Base-by-base conservation (phyloP, 2,329 filamentous ascomycete genomes). In the Onygenales sp. region DNA sequence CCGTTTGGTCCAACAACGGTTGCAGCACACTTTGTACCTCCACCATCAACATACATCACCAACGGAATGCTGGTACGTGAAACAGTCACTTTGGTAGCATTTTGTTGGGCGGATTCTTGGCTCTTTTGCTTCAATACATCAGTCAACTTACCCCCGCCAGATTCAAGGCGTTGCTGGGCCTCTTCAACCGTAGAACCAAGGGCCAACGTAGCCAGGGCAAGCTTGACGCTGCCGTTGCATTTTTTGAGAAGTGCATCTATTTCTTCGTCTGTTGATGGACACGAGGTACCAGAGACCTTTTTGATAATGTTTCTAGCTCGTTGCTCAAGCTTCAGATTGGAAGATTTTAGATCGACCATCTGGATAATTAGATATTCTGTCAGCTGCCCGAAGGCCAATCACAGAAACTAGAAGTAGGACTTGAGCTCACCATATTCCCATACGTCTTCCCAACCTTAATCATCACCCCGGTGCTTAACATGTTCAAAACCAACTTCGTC, bases 401-500 rank as follows among this genome's bases (percentile, higher is more conserved):
- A 10, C 31, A 48, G 33, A 48, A 32, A 32, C 27, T 11, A 13
- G 11, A 9, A 50, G 21, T 9, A 42, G 39, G 49, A 42, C 6
- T 51, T 32, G 4, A 53, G 34, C 64, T 47, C 58, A 71, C 70
- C 67, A 73, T 60, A 49, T 73, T 72, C 8, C 69, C 69, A 52
- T 68, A 74, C 0, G 71, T 74, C 56, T 73, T 74, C 4, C 72
- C 72, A 8, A 63, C 60, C 33, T 61, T 64, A 36, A 74, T 68
- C 67, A 73, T 73, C 7, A 67, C 62, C 1, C 72, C 70, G 1
- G 71, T 73, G 43, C 70, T 74, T 2, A 74, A 57, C 70, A 74
- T 74, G 53, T 75, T 73, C 44, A 73, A 57, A 1, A 72, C 70
- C 53, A 74, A 56, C 57, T 76, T 76, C 0, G 73, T 74, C 1